Evolutionary conservation across 495 filamentous ascomycete genomes (phyloP), one percentile per base, ranked within the genome.

Genomic region (Hypoxylon lienhwacheense): DNA sequence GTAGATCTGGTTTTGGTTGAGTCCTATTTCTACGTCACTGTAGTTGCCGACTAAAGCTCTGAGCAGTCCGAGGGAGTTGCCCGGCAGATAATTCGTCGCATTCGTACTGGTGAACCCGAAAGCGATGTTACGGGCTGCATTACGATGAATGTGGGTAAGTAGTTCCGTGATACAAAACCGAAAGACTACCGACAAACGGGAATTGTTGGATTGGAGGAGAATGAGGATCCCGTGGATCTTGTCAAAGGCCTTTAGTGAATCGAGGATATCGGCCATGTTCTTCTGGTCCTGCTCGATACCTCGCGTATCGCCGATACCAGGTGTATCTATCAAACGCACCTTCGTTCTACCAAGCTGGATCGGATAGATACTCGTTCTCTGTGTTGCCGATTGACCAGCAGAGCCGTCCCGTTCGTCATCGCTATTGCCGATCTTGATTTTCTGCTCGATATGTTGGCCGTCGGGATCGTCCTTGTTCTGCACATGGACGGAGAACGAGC

Each of bases 41-140:
- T 43, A 24, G 0, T 17, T 28, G 3, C 28, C 8, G 12, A 43
- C 16, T 4, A 43, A 8, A 11, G 21, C 28, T 14, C 14, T 24
- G 1, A 43, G 15, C 7, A 24, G 40, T 15, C 21, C 21, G 24
- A 43, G 28, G n/a, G 40, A 26, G 24, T 43, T 24, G 17, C 40
- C 40, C 1, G 40, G 40, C 3, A 14, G 25, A 15, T 43, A 43
- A 15, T 43, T 43, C 0, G 40, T 26, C 12, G 24, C 24, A 1
- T 24, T 21, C 0, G 40, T 26, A 15, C 28, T 43, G 7, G 40
- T 43, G 40, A 43, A 43, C 15, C 40, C 40, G 7, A 43, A 43
- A 0, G 15, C 40, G 12, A 43, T 43, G 7, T 43, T 43, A 8
- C 10, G 22, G 5, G 40, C 24, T 10, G 40, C 40, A 4, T 22